Conservation (phyloP, 129 eudicot species). For the Chrysanthemum lavandulifolium region DNA sequence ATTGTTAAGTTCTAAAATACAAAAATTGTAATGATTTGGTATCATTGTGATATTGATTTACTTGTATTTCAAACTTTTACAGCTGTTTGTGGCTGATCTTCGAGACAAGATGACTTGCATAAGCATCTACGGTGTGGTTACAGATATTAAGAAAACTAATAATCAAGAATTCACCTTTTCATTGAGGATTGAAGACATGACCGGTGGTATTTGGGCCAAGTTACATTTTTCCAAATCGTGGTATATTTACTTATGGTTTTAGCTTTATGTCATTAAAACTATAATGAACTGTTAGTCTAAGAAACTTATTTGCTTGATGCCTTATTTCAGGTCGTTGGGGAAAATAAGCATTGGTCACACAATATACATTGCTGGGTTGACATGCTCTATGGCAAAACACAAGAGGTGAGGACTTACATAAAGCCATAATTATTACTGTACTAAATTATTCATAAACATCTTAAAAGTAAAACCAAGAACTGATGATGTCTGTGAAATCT, state of each 20-base stretch:
- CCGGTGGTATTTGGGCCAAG: constrained; percentile 74
- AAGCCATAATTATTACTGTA: neutral
- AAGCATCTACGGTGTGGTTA: constrained; percentile 72
- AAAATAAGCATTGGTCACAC: constrained; percentile 77
- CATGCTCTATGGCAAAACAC: constrained; percentile 50
- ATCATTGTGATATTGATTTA: constrained; percentile 29
- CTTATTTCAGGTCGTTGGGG: constrained; percentile 71
- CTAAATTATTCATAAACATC: neutral
- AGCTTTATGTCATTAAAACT: neutral
- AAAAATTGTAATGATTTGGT: constrained; percentile 1
- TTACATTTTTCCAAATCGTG: constrained; percentile 68
- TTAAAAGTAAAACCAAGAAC: too few relatives aligned
- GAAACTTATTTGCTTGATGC: constrained; percentile 10
- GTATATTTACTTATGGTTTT: constrained; percentile 32
- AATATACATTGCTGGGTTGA: constrained; percentile 74
- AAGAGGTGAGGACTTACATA: constrained; percentile 46
- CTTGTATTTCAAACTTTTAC: constrained; percentile 50
- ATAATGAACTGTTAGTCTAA: constrained; percentile 12
- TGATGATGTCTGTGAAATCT: too few relatives aligned
- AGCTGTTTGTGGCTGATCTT: constrained; percentile 75
- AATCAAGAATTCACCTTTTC: constrained; percentile 36
- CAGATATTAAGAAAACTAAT: constrained; percentile 40
- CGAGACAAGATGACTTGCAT: constrained; percentile 85
- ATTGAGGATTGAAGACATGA: constrained; percentile 64
- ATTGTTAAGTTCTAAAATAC: constrained; percentile 4